Conservation (phyloP, 2,329 filamentous ascomycete species). For the Aspergillus sp. region DNA sequence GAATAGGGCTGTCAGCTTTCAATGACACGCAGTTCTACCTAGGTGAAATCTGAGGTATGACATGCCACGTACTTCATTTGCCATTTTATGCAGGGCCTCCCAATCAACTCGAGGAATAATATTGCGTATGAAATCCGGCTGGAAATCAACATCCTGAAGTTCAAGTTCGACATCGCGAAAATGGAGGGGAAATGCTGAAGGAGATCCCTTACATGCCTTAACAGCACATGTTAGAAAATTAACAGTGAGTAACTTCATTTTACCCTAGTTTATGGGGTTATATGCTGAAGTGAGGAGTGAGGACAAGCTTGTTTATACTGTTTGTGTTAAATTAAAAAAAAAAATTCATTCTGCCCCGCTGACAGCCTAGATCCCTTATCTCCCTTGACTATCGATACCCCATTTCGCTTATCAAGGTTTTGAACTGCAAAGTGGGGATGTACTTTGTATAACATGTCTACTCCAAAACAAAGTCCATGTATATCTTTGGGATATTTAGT, state of each 20-base stretch:
- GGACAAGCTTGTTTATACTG: neutral
- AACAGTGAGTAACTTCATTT: conserved; percentile 91
- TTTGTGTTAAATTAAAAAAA: neutral
- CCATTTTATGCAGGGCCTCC: conserved; percentile 72
- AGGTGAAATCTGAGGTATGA: neutral
- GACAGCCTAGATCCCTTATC: neutral
- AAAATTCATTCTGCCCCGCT: neutral
- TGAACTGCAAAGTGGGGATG: neutral
- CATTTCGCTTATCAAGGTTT: neutral
- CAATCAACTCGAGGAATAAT: conserved; percentile 87
- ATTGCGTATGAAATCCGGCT: conserved; percentile 77
- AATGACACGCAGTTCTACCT: neutral
- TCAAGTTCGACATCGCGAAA: conserved; percentile 90
- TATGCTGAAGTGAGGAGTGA: neutral
- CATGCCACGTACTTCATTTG: conserved; percentile 56
- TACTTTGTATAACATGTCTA: neutral
- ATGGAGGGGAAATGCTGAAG: conserved; percentile 83
- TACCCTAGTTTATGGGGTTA: neutral
- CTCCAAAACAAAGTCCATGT: too few species aligned
- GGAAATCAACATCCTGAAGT: conserved; percentile 77
- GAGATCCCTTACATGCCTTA: conserved; percentile 84
- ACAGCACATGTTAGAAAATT: conserved; percentile 97
- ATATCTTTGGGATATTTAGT: neutral
- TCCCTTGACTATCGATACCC: neutral
- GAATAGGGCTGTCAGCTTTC: neutral